Conservation (phyloP, 768 basidiomycete species). For the Lyophyllum shimeji region DNA sequence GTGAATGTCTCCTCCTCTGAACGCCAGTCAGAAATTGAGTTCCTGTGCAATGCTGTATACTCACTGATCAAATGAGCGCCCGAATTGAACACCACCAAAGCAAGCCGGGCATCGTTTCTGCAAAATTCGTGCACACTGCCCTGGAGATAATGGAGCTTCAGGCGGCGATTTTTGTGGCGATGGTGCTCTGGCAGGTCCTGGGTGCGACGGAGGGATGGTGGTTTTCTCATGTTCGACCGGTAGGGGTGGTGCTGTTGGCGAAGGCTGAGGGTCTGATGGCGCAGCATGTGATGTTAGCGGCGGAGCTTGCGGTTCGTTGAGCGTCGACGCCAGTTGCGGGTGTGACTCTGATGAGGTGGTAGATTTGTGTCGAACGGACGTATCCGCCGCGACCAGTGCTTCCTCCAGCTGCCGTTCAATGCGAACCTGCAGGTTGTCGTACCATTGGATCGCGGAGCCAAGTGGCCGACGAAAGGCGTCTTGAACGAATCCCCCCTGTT, state of each 20-base stretch:
- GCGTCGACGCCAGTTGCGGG: too few species aligned
- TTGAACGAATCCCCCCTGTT: slow-evolving; percentile 19
- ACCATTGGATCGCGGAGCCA: slow-evolving; percentile 16
- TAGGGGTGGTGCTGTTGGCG: neutral
- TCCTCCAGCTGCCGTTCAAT: slow-evolving; percentile 13
- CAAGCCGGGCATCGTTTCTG: slow-evolving; percentile 32
- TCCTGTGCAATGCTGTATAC: slow-evolving; percentile 3
- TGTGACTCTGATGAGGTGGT: neutral
- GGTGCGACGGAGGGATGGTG: neutral
- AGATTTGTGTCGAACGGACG: neutral
- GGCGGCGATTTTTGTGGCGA: neutral
- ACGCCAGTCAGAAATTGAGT: neutral
- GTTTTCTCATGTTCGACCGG: too few species aligned
- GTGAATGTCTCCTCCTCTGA: slow-evolving; percentile 37
- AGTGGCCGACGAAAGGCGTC: slow-evolving; percentile 31
- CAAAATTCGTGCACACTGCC: slow-evolving; percentile 20
- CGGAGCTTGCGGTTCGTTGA: neutral
- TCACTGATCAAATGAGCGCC: slow-evolving; percentile 19
- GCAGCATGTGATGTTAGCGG: neutral
- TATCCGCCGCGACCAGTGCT: neutral
- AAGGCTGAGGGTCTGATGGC: neutral
- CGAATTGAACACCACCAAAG: slow-evolving; percentile 27
- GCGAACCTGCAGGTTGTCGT: slow-evolving; percentile 7
- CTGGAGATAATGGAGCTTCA: neutral
- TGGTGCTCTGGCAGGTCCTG: neutral